A percentile compares a stretch with the other conserved stretches of the same genome.
phyloP scores from a whole-genome alignment of 2,329 filamentous ascomycete genomes.

The Fusarium pseudoanthophilum region DNA sequence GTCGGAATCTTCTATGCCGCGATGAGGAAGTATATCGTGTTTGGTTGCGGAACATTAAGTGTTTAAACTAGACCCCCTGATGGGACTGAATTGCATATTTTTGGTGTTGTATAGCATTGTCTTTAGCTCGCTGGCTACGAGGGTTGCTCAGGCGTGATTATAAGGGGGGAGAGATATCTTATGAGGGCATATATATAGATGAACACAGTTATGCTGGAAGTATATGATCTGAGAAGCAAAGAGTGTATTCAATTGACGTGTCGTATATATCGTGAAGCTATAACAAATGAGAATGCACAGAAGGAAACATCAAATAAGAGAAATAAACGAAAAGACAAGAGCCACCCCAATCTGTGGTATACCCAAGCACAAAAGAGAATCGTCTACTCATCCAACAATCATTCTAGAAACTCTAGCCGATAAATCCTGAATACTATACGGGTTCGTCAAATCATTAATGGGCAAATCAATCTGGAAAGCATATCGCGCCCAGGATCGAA shows the following conservation, averaged over 20 bases:
- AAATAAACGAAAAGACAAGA: background rate
- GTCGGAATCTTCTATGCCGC: constrained; percentile 21
- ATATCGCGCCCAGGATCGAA: constrained; percentile 41
- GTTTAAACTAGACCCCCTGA: background rate
- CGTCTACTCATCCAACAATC: constrained; percentile 12
- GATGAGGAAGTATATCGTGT: background rate
- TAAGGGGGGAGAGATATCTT: background rate
- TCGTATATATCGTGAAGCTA: background rate
- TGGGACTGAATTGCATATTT: background rate
- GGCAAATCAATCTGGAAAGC: constrained; percentile 42
- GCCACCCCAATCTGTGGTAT: background rate
- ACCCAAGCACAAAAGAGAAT: background rate
- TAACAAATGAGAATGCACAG: accelerated
- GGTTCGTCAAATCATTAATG: constrained; percentile 41
- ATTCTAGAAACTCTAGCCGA: constrained; percentile 36
- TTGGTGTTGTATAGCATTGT: background rate
- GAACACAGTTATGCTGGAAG: background rate
- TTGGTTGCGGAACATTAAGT: background rate
- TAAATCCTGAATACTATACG: constrained; percentile 40
- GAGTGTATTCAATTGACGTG: background rate
- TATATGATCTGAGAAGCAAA: background rate
- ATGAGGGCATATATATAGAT: background rate
- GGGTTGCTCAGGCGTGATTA: background rate
- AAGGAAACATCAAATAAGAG: background rate
- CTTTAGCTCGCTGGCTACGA: background rate